Evolutionary conservation across 345 rosid genomes (phyloP).

Genomic region (Physaria fendleri): DNA sequence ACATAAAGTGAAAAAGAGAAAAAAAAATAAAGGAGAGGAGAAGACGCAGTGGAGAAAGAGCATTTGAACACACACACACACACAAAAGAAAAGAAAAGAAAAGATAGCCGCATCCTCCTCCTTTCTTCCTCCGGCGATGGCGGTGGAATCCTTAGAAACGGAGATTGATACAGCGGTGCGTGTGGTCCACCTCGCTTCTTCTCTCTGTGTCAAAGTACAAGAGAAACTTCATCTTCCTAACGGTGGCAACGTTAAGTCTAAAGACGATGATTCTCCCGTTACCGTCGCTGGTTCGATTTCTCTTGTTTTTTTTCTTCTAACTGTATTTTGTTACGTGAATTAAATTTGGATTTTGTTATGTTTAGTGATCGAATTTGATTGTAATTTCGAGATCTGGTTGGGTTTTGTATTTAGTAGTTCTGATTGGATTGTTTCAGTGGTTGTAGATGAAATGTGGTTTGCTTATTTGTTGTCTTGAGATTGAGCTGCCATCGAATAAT

Average conservation of each 20-base stretch:
- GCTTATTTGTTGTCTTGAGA: neutral
- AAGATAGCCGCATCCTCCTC: too few species aligned
- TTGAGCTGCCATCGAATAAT: neutral
- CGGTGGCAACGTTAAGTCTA: slow-evolving; percentile 44
- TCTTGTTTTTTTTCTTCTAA: neutral
- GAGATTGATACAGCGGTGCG: slow-evolving; percentile 82
- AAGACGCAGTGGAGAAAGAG: slow-evolving; percentile 1
- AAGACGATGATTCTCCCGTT: slow-evolving; percentile 88
- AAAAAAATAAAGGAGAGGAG: neutral
- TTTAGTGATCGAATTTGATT: neutral
- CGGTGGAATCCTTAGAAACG: slow-evolving; percentile 17
- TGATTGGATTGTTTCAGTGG: neutral
- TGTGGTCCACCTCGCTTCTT: slow-evolving; percentile 71
- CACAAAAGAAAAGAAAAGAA: too few species aligned
- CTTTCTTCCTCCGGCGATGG: slow-evolving; percentile 30
- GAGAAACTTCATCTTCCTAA: slow-evolving; percentile 41
- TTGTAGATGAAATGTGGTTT: neutral
- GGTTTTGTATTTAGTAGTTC: neutral
- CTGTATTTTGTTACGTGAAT: neutral
- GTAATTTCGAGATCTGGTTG: slow-evolving; percentile 14
- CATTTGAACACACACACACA: too few species aligned
- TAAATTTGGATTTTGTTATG: neutral
- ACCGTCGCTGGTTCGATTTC: slow-evolving; percentile 67
- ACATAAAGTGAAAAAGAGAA: neutral
- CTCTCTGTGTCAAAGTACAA: slow-evolving; percentile 75